Evolutionary conservation across 257 asterid species (phyloP).

Genomic region (Solanum peruvianum): DNA sequence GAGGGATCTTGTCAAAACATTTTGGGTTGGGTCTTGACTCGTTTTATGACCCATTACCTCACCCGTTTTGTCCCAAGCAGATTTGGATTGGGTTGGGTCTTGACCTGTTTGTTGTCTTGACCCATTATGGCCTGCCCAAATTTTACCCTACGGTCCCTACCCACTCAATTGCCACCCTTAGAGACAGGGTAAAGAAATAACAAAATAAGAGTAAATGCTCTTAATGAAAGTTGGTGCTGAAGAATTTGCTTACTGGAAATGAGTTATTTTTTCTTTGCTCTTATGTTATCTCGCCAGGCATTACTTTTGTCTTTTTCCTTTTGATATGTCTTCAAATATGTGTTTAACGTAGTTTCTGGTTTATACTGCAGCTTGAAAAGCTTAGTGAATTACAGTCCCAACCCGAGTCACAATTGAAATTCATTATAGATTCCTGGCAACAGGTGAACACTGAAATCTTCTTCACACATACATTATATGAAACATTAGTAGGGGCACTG

Average conservation of each 20-base stretch:
- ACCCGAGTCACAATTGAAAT: conserved; percentile 87
- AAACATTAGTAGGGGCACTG: not conserved
- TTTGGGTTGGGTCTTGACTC: not conserved
- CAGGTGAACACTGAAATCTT: conserved; percentile 45
- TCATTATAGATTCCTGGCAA: conserved; percentile 89
- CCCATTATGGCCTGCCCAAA: not conserved
- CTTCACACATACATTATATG: not conserved
- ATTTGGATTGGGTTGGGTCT: not conserved
- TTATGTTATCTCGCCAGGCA: not conserved
- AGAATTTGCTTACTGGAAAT: not conserved
- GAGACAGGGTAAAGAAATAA: not conserved
- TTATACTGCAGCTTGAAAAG: conserved; percentile 70
- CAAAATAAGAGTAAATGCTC: not conserved
- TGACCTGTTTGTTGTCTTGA: not conserved
- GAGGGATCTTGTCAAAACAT: not conserved
- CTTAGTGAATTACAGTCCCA: conserved; percentile 76
- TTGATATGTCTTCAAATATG: not conserved
- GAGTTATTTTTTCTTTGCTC: not conserved
- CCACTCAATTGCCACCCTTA: not conserved
- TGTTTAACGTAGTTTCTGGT: not conserved
- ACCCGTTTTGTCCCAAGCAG: not conserved
- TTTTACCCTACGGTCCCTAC: not conserved
- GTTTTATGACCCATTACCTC: not conserved
- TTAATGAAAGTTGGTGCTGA: not conserved
- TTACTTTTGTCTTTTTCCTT: not conserved